Conservation (phyloP, 768 basidiomycete species). For the Mycena chlorophos region DNA sequence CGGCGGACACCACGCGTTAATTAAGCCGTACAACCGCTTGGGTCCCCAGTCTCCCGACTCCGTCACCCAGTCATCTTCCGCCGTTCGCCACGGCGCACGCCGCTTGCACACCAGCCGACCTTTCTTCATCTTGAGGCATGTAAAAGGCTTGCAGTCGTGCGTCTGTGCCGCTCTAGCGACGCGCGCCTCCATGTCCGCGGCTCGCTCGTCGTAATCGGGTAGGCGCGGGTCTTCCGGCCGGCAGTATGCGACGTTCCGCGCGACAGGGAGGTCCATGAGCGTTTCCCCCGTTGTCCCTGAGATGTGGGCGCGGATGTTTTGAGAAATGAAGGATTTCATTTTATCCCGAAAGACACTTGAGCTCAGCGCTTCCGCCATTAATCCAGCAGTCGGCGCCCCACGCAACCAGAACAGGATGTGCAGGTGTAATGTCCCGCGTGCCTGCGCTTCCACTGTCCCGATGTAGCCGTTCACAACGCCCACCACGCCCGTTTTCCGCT, state of each 20-base stretch:
- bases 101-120: constrained; percentile 34
- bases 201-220: constrained; percentile 10
- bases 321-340: constrained; percentile 30
- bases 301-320: constrained; percentile 35
- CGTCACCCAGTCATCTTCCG: constrained; percentile 26
- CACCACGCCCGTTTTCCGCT: constrained; percentile 32
- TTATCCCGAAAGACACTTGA: constrained; percentile 28
- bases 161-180: constrained; percentile 32
- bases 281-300: constrained; percentile 14
- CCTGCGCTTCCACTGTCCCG: constrained; percentile 43
- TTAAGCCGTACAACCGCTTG: constrained; percentile 16
- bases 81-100: constrained; percentile 29
- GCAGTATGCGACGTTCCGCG: constrained; percentile 31
- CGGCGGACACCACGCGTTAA: constrained; percentile 30
- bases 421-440: constrained; percentile 40
- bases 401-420: constrained; percentile 42
- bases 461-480: constrained; percentile 34
- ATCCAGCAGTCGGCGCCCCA: constrained; percentile 26
- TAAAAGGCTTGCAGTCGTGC: constrained; percentile 30
- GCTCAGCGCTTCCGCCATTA: constrained; percentile 25
- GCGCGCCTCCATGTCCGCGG: constrained; percentile 13
- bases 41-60: constrained; percentile 32
- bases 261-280: constrained; percentile 21
- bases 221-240: constrained; percentile 34
- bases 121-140: constrained; percentile 24